Evolutionary conservation across 441 rosid genomes (phyloP), one percentile per base, ranked within the genome.

Genomic region (Pelargonium cotyledonis): DNA sequence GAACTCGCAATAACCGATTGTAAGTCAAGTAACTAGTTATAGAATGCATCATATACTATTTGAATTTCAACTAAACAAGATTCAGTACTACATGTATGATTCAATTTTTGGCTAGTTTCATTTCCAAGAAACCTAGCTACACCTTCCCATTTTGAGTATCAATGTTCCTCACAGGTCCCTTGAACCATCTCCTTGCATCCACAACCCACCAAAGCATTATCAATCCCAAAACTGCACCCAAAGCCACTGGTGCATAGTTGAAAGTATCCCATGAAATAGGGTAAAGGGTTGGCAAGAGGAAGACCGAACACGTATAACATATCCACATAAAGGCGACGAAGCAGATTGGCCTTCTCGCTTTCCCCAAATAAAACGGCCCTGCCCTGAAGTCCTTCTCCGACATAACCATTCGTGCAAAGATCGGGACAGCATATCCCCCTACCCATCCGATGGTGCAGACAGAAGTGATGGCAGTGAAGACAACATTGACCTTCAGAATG

Each of bases 401-500:
- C 86, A 83, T 87, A 0, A 84, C 83, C 75, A 84, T 76, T 73
- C 89, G 77, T 6, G 85, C 81, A 16, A 83, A 85, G 41, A 85
- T 85, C 4, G 88, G 88, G 35, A 85, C 80, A 3, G 83, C 88
- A 1, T 85, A 85, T 4, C 89, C 86, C 0, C 89, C 88, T 9
- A 85, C 88, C 91, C 91, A 87, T 14, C 91, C 86, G 7, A 83
- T 85, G 12, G 88, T 85, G 57, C 84, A 74, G 58, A 82, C 76
- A 26, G 89, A 87, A 61, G 82, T 82, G 65, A 87, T 85, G 70
- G 85, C 89, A 4, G 82, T 85, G 80, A 85, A 87, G 19, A 82
- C 83, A 60, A 82, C 85, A 44, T 87, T 69, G 26, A 85, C 75
- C 70, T 78, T 82, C 63, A 85, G 66, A 55, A 87, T 85, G 46